Base-by-base conservation (phyloP, 2,329 filamentous ascomycete species). In the Diplodia corticola region DNA sequence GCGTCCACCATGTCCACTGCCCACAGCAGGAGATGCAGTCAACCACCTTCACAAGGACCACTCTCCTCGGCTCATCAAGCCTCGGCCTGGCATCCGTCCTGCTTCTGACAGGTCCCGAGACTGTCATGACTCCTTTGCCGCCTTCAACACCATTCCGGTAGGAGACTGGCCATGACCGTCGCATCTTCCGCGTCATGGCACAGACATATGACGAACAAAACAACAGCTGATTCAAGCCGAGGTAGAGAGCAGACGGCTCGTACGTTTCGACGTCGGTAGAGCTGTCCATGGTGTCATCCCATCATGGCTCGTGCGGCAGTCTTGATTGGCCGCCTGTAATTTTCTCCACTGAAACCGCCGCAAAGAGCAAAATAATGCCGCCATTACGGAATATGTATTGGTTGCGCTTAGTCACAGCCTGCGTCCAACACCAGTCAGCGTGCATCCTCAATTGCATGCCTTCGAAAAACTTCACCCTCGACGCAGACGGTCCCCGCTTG, bases 111-210 rank as follows among this genome's bases (percentile, higher is more conserved):
- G 55, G 55, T 60, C 10, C 54, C 55, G 48, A 60, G 55, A 48
- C 40, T 13, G 55, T 9, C 55, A 20, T 13, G 37, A 78, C 53
- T 74, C 72, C 5, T 78, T 75, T 67, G 76, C 78, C 3, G 76
- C 73, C 7, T 77, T 76, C 67, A 73, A 73, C 4, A 74, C 78
- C 28, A 72, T 79, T 26, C 75, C 75, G 9, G 48, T 79, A 67
- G 75, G 75, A 74, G 48, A 71, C 72, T 9, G 76, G 75, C 2
- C 75, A 78, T 64, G 49, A 73, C 67, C 76, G 76, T 68, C 76
- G 75, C 6, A 68, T 78, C 1, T 79, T 73, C 55, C 57, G 44
- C 28, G 20, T 48, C 44, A 9, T 44, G 40, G 12, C 37, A 22
- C 26, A 24, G 35, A 30, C 13, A 40, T 3, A 24, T 30, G 28